phyloP scores from a whole-genome alignment of 352 stramenopile genomes.

The Pythium chondricola region DNA sequence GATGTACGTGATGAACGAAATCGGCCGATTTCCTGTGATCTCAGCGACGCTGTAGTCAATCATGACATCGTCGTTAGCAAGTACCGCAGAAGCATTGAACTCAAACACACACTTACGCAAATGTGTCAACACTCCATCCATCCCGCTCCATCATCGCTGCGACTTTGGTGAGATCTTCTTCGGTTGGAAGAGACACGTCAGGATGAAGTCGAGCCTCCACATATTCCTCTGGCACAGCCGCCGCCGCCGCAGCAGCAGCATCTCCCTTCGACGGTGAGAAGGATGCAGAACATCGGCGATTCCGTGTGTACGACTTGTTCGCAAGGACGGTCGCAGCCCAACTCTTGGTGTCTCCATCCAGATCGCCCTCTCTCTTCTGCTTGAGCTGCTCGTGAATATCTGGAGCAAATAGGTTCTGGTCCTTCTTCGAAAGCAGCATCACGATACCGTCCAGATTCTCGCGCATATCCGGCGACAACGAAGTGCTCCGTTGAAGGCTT shows the following conservation, averaged over 20 bases:
- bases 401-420: slow-evolving; percentile 71
- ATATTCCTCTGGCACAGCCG: slow-evolving; percentile 16
- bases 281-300: slow-evolving; percentile 43
- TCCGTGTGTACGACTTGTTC: slow-evolving; percentile 75
- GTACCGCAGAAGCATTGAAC: background rate
- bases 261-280: slow-evolving; percentile 15
- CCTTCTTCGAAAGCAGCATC: slow-evolving; percentile 68
- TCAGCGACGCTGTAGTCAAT: slow-evolving; percentile 35
- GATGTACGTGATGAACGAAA: slow-evolving; percentile 81
- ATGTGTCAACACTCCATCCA: slow-evolving; percentile 72
- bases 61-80: background rate
- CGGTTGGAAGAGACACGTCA: slow-evolving; percentile 44
- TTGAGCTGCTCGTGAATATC: slow-evolving; percentile 81
- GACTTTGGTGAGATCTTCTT: slow-evolving; percentile 63
- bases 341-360: slow-evolving; percentile 75
- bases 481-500: slow-evolving; percentile 52
- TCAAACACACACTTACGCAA: slow-evolving; percentile 32
- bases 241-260: background rate
- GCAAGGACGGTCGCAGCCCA: slow-evolving; percentile 70
- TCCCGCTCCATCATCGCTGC: slow-evolving; percentile 65
- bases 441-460: slow-evolving; percentile 77
- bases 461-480: slow-evolving; percentile 51
- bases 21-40: slow-evolving; percentile 60
- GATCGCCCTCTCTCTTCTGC: slow-evolving; percentile 55
- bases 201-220: slow-evolving; percentile 50